phyloP scores from a whole-genome alignment of 2,329 filamentous ascomycete species.

The Ophiostoma sp. region DNA sequence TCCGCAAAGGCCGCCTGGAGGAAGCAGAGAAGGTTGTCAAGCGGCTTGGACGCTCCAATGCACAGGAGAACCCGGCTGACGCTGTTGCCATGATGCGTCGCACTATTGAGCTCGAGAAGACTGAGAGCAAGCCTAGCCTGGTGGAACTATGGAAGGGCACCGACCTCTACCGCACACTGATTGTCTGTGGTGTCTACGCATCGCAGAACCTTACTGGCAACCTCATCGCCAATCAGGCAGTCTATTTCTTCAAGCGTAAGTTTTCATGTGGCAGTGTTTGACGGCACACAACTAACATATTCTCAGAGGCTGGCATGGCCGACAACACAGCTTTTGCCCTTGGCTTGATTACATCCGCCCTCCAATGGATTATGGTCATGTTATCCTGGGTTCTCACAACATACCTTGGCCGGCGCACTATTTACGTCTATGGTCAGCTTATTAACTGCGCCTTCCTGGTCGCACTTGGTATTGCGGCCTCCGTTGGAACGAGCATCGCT shows the following conservation, averaged over 20 bases:
- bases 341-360: constrained; percentile 59
- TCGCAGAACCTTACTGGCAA: constrained; percentile 59
- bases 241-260: constrained; percentile 50
- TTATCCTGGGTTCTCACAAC: constrained; percentile 60
- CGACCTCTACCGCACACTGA: constrained; percentile 28
- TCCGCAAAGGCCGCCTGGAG: constrained; percentile 45
- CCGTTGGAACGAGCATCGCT: constrained; percentile 36
- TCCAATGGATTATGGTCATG: constrained; percentile 59
- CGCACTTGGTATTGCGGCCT: constrained; percentile 33
- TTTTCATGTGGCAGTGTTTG: background rate
- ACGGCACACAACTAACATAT: background rate
- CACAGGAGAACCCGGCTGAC: background rate
- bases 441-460: constrained; percentile 26
- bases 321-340: constrained; percentile 54
- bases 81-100: constrained; percentile 22
- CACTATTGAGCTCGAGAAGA: constrained; percentile 27
- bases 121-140: constrained; percentile 42
- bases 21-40: constrained; percentile 42
- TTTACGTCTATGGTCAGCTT: constrained; percentile 26
- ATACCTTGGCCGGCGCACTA: constrained; percentile 23
- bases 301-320: constrained; percentile 51
- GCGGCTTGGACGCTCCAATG: constrained; percentile 41
- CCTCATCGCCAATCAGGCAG: constrained; percentile 58
- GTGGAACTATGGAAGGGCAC: constrained; percentile 50
- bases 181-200: constrained; percentile 50